phyloP scores from a whole-genome alignment of 2,329 filamentous ascomycete species.

The Fusarium caatingaense region DNA sequence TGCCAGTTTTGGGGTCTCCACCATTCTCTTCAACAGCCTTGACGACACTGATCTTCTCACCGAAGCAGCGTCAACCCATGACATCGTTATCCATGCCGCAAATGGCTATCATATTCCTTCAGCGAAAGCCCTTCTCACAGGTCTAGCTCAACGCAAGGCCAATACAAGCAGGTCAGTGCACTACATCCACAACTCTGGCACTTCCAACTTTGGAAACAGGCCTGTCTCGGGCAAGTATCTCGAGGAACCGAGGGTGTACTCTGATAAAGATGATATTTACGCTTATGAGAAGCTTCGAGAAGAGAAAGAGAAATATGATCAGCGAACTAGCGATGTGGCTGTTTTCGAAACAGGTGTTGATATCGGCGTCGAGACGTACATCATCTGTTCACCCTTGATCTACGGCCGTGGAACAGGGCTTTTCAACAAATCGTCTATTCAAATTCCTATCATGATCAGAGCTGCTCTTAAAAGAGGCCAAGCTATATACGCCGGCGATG shows the following conservation, averaged over 20 bases:
- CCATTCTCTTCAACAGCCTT: neutral
- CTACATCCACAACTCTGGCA: slow-evolving; percentile 18
- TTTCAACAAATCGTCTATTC: slow-evolving; percentile 15
- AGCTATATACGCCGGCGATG: slow-evolving; percentile 1
- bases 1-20: neutral
- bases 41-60: neutral
- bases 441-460: slow-evolving; percentile 1
- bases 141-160: neutral
- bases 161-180: neutral
- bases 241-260: neutral
- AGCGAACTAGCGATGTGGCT: slow-evolving; percentile 2
- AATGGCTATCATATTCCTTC: slow-evolving; percentile 3
- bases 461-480: neutral
- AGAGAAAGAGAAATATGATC: neutral
- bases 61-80: neutral
- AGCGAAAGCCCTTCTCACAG: neutral
- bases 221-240: slow-evolving; percentile 1
- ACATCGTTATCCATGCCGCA: slow-evolving; percentile 10
- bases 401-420: slow-evolving; percentile 5
- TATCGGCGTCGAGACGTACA: neutral
- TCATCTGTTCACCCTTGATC: slow-evolving; percentile 13
- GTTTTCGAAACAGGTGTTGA: slow-evolving; percentile 14
- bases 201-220: slow-evolving; percentile 5
- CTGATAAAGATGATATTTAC: slow-evolving; percentile 6
- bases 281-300: slow-evolving; percentile 9